Evolutionary conservation across 2,329 filamentous ascomycete genomes (phyloP).

Genomic region (Raffaelea arxii): DNA sequence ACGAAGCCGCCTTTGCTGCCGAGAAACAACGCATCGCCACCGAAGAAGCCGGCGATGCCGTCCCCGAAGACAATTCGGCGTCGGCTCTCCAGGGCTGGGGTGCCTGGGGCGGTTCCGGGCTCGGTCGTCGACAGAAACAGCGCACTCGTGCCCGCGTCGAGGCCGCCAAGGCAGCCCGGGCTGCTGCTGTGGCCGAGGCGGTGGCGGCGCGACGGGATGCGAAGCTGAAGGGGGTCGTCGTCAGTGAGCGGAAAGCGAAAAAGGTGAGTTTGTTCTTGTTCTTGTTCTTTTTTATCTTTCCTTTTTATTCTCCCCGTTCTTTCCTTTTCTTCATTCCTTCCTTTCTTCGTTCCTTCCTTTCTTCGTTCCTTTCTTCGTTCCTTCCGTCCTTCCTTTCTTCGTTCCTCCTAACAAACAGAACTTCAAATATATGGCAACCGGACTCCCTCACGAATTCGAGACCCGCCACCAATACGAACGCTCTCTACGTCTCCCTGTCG

Average conservation of each 20-base stretch:
- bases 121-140: slow-evolving; percentile 60
- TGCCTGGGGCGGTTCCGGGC: slow-evolving; percentile 76
- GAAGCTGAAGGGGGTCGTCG: slow-evolving; percentile 75
- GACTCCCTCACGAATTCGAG: slow-evolving; percentile 85
- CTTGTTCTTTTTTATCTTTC: not conserved
- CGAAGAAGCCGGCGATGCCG: slow-evolving; percentile 76
- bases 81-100: slow-evolving; percentile 91
- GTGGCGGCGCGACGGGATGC: slow-evolving; percentile 70
- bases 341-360: not conserved
- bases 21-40: slow-evolving; percentile 66
- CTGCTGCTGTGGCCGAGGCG: slow-evolving; percentile 36
- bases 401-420: slow-evolving; percentile 41
- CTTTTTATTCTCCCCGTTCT: not conserved
- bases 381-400: not conserved
- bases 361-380: not conserved
- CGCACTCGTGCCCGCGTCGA: slow-evolving; percentile 34
- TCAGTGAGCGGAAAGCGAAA: slow-evolving; percentile 82
- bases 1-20: slow-evolving; percentile 66
- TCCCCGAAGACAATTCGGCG: slow-evolving; percentile 56
- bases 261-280: slow-evolving; percentile 48
- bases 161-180: slow-evolving; percentile 37
- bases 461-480: slow-evolving; percentile 82
- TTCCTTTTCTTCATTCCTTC: not conserved
- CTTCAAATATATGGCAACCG: slow-evolving; percentile 73
- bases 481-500: slow-evolving; percentile 74